Percentiles rank a stretch among this genome's conserved stretches.
Evolutionary conservation across 2,329 filamentous ascomycete genomes (phyloP).

Genomic region (Monascus ruber): DNA sequence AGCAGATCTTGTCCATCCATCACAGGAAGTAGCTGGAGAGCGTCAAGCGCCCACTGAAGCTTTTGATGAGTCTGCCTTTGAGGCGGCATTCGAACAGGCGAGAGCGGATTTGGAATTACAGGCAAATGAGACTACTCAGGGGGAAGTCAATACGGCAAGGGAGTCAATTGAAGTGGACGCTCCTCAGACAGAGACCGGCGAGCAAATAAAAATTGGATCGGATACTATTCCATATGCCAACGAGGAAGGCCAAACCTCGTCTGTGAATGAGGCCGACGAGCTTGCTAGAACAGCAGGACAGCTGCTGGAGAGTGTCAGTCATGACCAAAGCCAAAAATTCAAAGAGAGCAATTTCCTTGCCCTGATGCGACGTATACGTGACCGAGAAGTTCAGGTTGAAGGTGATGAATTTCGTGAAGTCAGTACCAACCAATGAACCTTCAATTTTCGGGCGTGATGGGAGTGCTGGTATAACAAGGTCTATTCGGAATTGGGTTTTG

Average conservation of each 20-base stretch:
- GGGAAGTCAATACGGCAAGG: slow-evolving; percentile 4
- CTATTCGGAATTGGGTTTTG: slow-evolving; percentile 15
- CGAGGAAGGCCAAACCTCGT: slow-evolving; percentile 19
- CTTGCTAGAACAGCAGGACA: slow-evolving; percentile 61
- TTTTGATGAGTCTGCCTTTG: slow-evolving; percentile 36
- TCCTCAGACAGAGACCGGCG: slow-evolving; percentile 7
- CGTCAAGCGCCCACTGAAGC: slow-evolving; percentile 16
- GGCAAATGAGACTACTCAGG: slow-evolving; percentile 7
- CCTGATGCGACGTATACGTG: slow-evolving; percentile 64
- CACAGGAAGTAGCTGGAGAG: slow-evolving; percentile 13
- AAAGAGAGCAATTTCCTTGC: slow-evolving; percentile 64
- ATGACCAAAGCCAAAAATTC: slow-evolving; percentile 63
- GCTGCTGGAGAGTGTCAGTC: slow-evolving; percentile 56
- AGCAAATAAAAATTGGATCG: slow-evolving; percentile 29
- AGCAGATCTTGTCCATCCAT: slow-evolving; percentile 12
- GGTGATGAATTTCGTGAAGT: slow-evolving; percentile 48
- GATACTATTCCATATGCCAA: slow-evolving; percentile 30
- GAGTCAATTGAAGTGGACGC: slow-evolving; percentile 4
- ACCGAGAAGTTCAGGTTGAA: slow-evolving; percentile 60
- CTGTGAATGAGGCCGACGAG: slow-evolving; percentile 48
- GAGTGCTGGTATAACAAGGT: slow-evolving; percentile 26
- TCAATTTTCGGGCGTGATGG: slow-evolving; percentile 22
- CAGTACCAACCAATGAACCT: slow-evolving; percentile 33
- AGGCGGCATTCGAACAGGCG: slow-evolving; percentile 33
- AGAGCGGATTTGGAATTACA: slow-evolving; percentile 25